Evolutionary conservation across 352 stramenopile genomes (phyloP), one percentile per base, ranked within the genome.

Genomic region (Elongisporangium prolatum): DNA sequence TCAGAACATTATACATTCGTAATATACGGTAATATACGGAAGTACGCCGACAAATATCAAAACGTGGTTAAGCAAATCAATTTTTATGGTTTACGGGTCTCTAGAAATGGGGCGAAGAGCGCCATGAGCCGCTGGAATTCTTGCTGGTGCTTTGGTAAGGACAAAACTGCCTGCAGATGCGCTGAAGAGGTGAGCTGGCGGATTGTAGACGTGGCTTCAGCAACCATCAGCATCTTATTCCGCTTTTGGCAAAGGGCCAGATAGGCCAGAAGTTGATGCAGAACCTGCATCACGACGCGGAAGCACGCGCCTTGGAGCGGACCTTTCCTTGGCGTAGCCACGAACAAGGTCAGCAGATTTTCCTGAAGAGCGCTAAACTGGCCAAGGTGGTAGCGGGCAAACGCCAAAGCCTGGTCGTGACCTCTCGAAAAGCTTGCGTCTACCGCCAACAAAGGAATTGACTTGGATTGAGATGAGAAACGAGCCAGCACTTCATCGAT

Each of bases 321-420:
- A 40, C 1, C 38, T 37, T 60, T 20, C 13, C 61, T 70, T 0
- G 79, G 75, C 8, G 89, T 65, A 50, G 69, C 64, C 9, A 86
- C 79, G 48, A 91, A 88, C 22, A 91, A 50, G 25, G 69, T 81
- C n/a, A 88, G 57, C 20, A 80, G 62, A 24, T 91, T 89, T 55
- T 89, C 81, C 34, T 82, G 68, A 9, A 91, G 67, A n/a, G 61
- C 60, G 38, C 69, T 79, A 28, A 91, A 86, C 21, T 71, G 63
- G n/a, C 71, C 61, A 21, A 86, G 18, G 21, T 79, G 56, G 51
- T 83, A 88, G 17, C 40, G 20, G 0, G 65, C 73, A 24, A 89
- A 74, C 24, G 64, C 16, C 9, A 48, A 60, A 7, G 59, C 48
- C 50, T 59, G 57, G 4, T 62, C 48, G 25, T 21, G 16, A 3